These are phyloP conservation scores for Geosmithia putterillii DNA, from an alignment of 2,329 filamentous ascomycete genomes.

Conservation along the genomic window DNA sequence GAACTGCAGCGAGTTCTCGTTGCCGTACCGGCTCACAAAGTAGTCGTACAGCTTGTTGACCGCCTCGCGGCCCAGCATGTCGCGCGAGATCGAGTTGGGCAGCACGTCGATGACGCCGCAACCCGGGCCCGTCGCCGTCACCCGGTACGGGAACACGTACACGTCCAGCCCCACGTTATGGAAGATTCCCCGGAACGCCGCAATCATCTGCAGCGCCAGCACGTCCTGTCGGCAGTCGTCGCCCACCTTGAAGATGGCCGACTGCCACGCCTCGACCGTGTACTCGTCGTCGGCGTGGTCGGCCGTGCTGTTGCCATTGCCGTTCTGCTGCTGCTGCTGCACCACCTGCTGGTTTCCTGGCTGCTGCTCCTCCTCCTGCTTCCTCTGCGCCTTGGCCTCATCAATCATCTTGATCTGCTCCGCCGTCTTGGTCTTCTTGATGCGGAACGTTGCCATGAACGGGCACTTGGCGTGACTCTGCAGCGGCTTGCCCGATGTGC, in stretches of 20 bases:
- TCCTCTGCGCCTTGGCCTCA: slow-evolving; percentile 14
- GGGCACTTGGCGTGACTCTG: slow-evolving; percentile 98
- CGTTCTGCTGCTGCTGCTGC: slow-evolving; percentile 11
- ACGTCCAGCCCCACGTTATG: slow-evolving; percentile 89
- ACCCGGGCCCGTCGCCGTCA: slow-evolving; percentile 91
- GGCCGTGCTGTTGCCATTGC: not conserved
- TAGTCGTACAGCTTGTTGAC: slow-evolving; percentile 98
- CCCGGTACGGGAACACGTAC: slow-evolving; percentile 92
- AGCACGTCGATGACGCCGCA: slow-evolving; percentile 98
- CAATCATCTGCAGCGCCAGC: slow-evolving; percentile 92
- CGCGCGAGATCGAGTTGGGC: slow-evolving; percentile 92
- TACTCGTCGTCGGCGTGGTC: slow-evolving; percentile 17
- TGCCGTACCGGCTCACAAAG: slow-evolving; percentile 93
- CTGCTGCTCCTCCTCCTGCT: too few relatives aligned
- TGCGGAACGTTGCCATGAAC: slow-evolving; percentile 98
- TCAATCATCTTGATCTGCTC: slow-evolving; percentile 39
- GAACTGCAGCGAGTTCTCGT: slow-evolving; percentile 88
- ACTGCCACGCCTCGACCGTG: slow-evolving; percentile 94
- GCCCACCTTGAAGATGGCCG: slow-evolving; percentile 98
- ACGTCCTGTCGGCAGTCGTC: slow-evolving; percentile 98
- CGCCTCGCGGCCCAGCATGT: slow-evolving; percentile 96
- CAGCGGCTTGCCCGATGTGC: slow-evolving; percentile 92
- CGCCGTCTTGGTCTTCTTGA: slow-evolving; percentile 61
- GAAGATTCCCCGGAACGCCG: slow-evolving; percentile 95
- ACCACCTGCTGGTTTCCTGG: too few relatives aligned